Evolutionary conservation across 768 basidiomycete species (phyloP).

Genomic region (Asterophora lycoperdoides): DNA sequence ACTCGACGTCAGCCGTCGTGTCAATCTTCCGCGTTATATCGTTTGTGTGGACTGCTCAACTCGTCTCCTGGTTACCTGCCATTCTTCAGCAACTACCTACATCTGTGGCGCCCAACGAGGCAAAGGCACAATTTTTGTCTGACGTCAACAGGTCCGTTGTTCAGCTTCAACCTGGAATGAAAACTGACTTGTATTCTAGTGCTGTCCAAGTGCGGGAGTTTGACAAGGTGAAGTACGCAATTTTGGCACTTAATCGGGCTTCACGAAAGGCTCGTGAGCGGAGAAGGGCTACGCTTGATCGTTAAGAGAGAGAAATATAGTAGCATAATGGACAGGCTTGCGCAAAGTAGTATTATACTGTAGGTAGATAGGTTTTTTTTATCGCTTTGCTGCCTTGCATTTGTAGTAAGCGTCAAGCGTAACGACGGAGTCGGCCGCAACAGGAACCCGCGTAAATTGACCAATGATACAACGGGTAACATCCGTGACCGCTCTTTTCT

Average conservation of each 20-base stretch:
- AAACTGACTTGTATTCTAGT: constrained; percentile 32
- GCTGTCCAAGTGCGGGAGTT: constrained; percentile 60
- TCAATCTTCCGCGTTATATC: constrained; percentile 73
- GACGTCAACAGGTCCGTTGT: constrained; percentile 69
- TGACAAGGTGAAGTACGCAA: constrained; percentile 80
- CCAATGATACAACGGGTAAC: constrained; percentile 4
- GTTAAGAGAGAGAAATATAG: constrained; percentile 20
- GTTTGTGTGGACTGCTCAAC: constrained; percentile 59
- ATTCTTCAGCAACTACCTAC: constrained; percentile 69
- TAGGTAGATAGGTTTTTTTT: background rate
- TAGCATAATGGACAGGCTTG: background rate
- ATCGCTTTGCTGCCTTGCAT: background rate
- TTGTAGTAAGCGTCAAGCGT: background rate
- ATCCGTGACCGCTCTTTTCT: constrained; percentile 1
- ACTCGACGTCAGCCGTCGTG: constrained; percentile 66
- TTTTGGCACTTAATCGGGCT: constrained; percentile 65
- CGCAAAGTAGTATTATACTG: background rate
- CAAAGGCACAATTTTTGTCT: constrained; percentile 67
- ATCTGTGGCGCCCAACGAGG: constrained; percentile 53
- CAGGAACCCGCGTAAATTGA: constrained; percentile 8
- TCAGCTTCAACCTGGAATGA: background rate
- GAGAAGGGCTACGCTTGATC: constrained; percentile 39
- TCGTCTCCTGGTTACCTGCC: constrained; percentile 68
- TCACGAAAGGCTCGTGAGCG: constrained; percentile 73
- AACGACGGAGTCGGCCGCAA: constrained; percentile 11